Base-by-base conservation (phyloP, 768 basidiomycete genomes). In the Tulasnella sp. region DNA sequence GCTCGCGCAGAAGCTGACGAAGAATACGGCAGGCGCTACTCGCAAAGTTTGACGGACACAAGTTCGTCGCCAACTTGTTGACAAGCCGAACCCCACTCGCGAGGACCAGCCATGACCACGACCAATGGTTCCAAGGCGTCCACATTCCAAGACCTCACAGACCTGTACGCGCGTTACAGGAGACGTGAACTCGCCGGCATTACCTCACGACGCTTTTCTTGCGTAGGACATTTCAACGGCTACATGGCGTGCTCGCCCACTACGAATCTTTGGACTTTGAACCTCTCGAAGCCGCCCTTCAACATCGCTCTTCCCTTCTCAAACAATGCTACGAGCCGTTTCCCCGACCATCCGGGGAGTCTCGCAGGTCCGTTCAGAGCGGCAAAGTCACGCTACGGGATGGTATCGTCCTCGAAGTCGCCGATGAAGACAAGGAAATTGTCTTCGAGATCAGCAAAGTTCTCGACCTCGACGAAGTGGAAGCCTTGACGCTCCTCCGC, bases 401-500 rank as follows among this genome's bases (percentile, higher is more conserved):
- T 80, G 91, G 89, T 5, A 86, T 90, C 29, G 84, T 84, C 38
- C 79, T 92, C 31, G 86, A 85, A 76, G 86, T 94, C 45, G 91
- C 91, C 78, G 87, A 90, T 49, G 87, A 87, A 45, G 89, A 91
- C 83, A 91, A 91, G 81, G 88, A 91, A 75, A 89, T 89, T 78
- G 86, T 91, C 70, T 84, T 88, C 77, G 89, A 91, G 69, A 88
- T 97, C 79, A 93, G 94, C 83, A 82, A 86, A 58, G 86, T 86
- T 77, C 90, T 94, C 81, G 85, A 88, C 37, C 89, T 97, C 31
- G 93, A 96, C 83, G 89, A 96, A 80, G 85, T 94, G 1, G 89
- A 91, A n/a, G 90, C 93, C 0, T 85, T 92, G 58, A 83, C 91
- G 4, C 86, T 96, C 6, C 84, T 94, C 29, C 89, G 91, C 15